Evolutionary conservation across 2,329 filamentous ascomycete genomes (phyloP).

Genomic region (Hymenoscyphus linearis): DNA sequence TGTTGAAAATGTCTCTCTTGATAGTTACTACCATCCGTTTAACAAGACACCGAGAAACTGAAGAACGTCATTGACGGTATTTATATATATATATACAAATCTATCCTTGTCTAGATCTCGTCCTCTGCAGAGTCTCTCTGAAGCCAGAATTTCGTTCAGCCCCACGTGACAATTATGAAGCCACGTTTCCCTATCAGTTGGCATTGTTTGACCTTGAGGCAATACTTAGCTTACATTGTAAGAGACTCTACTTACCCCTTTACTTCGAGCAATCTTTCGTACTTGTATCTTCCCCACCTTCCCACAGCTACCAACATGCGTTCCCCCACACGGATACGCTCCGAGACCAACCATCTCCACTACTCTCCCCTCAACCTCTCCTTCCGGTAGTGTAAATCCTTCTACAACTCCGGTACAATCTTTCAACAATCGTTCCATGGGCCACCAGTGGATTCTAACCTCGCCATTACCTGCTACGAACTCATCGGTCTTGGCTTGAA

Average conservation of each 20-base stretch:
- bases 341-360: slow-evolving; percentile 65
- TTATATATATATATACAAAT: no score
- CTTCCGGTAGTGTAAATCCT: slow-evolving; percentile 43
- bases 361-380: slow-evolving; percentile 52
- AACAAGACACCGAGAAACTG: no score
- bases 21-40: no score
- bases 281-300: slow-evolving; percentile 51
- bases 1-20: no score
- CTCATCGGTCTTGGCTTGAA: slow-evolving; percentile 57
- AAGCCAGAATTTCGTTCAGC: no score
- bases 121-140: no score
- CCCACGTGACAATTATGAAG: no score
- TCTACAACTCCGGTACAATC: slow-evolving; percentile 46
- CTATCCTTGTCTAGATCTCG: no score
- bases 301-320: slow-evolving; percentile 58
- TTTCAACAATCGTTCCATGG: slow-evolving; percentile 38
- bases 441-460: slow-evolving; percentile 63
- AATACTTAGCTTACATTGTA: not conserved
- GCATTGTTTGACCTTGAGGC: no score
- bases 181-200: no score
- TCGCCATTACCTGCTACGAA: slow-evolving; percentile 51
- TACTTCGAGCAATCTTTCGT: slow-evolving; percentile 60
- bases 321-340: slow-evolving; percentile 70
- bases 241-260: slow-evolving; percentile 54
- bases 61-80: no score